Percentiles rank a stretch among this genome's conserved stretches.
phyloP scores from a whole-genome alignment of 345 rosid genomes.

The Hibiscus syriacus region DNA sequence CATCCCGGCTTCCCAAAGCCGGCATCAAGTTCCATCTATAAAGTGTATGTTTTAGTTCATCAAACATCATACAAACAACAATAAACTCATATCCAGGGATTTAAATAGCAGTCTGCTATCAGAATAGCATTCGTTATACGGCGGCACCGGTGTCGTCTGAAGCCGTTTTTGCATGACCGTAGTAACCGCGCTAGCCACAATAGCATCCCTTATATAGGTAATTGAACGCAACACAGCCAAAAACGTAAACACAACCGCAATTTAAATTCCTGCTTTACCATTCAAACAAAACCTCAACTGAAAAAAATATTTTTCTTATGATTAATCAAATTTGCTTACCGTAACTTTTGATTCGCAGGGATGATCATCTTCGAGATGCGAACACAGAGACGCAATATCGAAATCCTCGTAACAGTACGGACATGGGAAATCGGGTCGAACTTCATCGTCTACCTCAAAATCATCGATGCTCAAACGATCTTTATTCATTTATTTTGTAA shows the following conservation, averaged over 20 bases:
- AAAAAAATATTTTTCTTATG: neutral
- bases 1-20: no score
- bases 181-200: no score
- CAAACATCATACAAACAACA: neutral
- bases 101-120: no score
- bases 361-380: slow-evolving; percentile 61
- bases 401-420: slow-evolving; percentile 60
- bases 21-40: neutral
- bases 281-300: neutral
- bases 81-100: neutral
- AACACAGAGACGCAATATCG: slow-evolving; percentile 46
- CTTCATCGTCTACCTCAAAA: slow-evolving; percentile 55
- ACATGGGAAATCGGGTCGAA: slow-evolving; percentile 46
- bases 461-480: slow-evolving; percentile 54
- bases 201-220: no score
- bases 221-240: no score
- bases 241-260: no score
- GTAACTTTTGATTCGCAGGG: slow-evolving; percentile 43
- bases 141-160: no score
- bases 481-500: neutral
- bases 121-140: no score
- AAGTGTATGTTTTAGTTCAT: neutral
- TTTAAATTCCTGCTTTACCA: no score
- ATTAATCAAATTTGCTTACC: slow-evolving; percentile 19
- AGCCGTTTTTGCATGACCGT: no score